Evolutionary conservation across 2,329 filamentous ascomycete species (phyloP).

Genomic region (Cladosporium phlei): DNA sequence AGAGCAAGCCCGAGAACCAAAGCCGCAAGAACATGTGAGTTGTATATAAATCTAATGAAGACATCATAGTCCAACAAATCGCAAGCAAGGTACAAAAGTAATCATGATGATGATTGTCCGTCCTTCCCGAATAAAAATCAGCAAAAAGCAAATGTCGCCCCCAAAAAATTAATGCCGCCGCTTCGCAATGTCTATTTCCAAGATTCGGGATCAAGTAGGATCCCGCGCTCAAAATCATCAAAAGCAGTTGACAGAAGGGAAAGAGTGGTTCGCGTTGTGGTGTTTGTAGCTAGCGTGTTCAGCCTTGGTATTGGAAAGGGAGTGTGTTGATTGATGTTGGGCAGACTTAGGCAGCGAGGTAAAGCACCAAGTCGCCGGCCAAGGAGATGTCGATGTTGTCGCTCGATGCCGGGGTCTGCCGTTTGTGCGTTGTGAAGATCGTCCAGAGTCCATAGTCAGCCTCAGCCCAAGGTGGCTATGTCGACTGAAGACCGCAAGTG

Average conservation of each 20-base stretch:
- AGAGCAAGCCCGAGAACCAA: no score
- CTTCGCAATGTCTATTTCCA: slow-evolving; percentile 4
- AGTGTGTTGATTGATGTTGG: background rate
- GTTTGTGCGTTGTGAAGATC: background rate
- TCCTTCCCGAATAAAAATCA: no score
- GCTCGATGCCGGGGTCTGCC: slow-evolving; percentile 4
- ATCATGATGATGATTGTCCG: no score
- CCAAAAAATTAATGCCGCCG: slow-evolving; percentile 6
- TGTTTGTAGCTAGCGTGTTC: background rate
- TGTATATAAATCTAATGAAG: no score
- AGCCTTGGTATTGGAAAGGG: background rate
- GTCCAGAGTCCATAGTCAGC: slow-evolving; percentile 13
- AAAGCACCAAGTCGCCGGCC: slow-evolving; percentile 13
- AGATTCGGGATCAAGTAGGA: background rate
- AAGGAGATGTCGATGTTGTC: slow-evolving; percentile 8
- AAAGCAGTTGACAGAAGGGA: slow-evolving; percentile 8
- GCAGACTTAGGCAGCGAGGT: slow-evolving; percentile 4
- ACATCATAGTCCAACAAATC: no score
- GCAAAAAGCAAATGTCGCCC: background rate
- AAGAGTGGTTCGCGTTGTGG: background rate
- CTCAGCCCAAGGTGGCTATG: slow-evolving; percentile 27
- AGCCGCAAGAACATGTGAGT: no score
- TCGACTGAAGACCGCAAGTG: slow-evolving; percentile 18
- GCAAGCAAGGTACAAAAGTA: background rate
- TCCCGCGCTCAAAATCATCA: slow-evolving; percentile 1